Base-by-base conservation (phyloP, 2,329 filamentous ascomycete species). In the Fusarium foetens region DNA sequence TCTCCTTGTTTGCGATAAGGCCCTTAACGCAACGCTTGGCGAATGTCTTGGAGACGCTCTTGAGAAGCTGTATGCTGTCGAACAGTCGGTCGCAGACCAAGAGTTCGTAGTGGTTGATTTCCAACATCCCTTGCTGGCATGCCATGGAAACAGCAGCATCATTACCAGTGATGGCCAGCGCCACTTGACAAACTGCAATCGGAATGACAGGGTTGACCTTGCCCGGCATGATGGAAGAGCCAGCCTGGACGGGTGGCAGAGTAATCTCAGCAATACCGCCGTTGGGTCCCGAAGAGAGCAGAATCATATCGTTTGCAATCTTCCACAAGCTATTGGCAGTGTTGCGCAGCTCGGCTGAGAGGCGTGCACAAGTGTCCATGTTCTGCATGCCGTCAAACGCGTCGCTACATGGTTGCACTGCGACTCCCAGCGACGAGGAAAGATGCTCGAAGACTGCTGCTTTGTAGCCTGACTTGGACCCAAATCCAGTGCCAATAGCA, bases 371-470 rank as follows among this genome's bases (percentile, higher is more conserved):
- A 6, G 39, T 45, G 10, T 62, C 58, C 58, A 62, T 62, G 17
- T 62, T 62, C 13, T 58, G 58, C 58, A 62, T 62, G 4, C 58
- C 58, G 8, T 62, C 58, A 58, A 62, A 62, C 3, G 58, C 51
- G 9, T 62, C 39, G 12, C 33, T 25, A 4, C 39, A 35, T 19
- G 51, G 58, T 21, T 45, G 33, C 39, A 46, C 58, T 6, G 13
- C 42, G 12, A 46, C 51, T 12, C 39, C 33, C 19, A 62, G 17
- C 9, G 33, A 14, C 0, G 33, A 38, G 6, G 58, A 62, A 6
- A 62, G 33, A 4, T 62, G n/a, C 25, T 27, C 39, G 33, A 46
- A 62, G 9, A 62, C 25, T 14, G 51, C 41, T n/a, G 17, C 38
- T 16, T 58, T 62, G 33, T 36, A 62, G 4, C 58, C 51, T 10